These are phyloP conservation scores for Tripterygium wilfordii DNA, from an alignment of 177 flowering plant species.

Conservation along the genomic window DNA sequence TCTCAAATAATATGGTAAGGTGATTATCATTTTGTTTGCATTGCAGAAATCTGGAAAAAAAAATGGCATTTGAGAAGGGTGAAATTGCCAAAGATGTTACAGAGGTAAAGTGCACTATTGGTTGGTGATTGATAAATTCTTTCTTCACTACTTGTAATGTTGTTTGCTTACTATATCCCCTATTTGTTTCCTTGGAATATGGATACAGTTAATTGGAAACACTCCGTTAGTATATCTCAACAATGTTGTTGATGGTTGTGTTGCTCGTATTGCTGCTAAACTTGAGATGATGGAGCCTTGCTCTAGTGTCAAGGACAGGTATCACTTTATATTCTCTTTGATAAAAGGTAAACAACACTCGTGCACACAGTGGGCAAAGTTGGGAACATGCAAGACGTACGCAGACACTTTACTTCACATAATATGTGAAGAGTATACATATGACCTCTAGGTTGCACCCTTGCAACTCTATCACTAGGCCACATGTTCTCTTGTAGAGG, in stretches of 20 bases:
- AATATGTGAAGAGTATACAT: too few relatives aligned
- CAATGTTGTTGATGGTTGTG: slow-evolving; percentile 62
- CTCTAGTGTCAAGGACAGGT: slow-evolving; percentile 80
- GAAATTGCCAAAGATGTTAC: slow-evolving; percentile 76
- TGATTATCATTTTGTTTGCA: background rate
- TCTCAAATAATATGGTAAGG: too few relatives aligned
- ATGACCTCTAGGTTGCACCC: too few relatives aligned
- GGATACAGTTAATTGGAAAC: slow-evolving; percentile 58
- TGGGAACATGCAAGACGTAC: too few relatives aligned
- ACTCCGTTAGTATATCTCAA: slow-evolving; percentile 74
- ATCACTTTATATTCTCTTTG: background rate
- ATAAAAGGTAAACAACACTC: too few relatives aligned
- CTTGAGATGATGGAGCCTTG: slow-evolving; percentile 76
- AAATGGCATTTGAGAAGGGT: slow-evolving; percentile 41
- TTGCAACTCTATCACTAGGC: too few relatives aligned
- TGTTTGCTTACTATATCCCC: background rate
- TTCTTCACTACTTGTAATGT: background rate
- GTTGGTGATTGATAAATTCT: background rate
- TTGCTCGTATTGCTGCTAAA: slow-evolving; percentile 58
- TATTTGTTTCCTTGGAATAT: background rate
- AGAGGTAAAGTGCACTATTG: slow-evolving; percentile 38
- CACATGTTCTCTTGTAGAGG: too few relatives aligned
- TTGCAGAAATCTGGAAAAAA: slow-evolving; percentile 15
- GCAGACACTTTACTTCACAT: too few relatives aligned
- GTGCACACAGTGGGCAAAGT: too few relatives aligned